Evolutionary conservation across 208 protist species (phyloP).

Genomic region (Leishmania turanica): DNA sequence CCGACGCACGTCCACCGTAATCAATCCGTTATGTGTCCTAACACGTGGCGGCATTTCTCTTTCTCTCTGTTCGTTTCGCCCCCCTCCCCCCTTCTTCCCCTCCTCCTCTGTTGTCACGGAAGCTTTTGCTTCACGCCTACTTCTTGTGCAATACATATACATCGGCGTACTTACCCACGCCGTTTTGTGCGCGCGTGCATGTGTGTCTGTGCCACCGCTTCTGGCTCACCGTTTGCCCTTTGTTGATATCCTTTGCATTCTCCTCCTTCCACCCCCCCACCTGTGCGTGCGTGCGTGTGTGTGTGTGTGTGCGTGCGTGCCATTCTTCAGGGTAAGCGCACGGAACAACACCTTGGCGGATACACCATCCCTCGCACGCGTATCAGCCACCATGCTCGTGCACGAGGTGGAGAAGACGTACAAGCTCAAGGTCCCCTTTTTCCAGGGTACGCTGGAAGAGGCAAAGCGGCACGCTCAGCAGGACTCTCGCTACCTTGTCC

Average conservation of each 20-base stretch:
- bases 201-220: neutral
- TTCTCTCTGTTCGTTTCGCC: neutral
- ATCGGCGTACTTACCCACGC: neutral
- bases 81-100: no score
- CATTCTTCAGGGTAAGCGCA: neutral
- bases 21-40: neutral
- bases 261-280: neutral
- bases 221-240: neutral
- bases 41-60: neutral
- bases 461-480: conserved; percentile 51
- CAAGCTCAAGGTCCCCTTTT: conserved; percentile 54
- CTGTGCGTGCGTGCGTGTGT: neutral
- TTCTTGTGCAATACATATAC: neutral
- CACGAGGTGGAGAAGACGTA: conserved; percentile 40
- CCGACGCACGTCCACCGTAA: neutral
- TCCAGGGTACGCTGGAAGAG: conserved; percentile 63
- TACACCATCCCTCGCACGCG: neutral
- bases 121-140: neutral
- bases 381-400: conserved; percentile 18
- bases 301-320: neutral
- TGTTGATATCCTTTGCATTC: neutral
- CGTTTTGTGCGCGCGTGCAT: neutral
- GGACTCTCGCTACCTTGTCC: conserved; percentile 53
- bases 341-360: neutral
- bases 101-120: neutral